These are phyloP conservation scores for Nasturtium officinale DNA, from an alignment of 345 rosid genomes.

Conservation along the genomic window DNA sequence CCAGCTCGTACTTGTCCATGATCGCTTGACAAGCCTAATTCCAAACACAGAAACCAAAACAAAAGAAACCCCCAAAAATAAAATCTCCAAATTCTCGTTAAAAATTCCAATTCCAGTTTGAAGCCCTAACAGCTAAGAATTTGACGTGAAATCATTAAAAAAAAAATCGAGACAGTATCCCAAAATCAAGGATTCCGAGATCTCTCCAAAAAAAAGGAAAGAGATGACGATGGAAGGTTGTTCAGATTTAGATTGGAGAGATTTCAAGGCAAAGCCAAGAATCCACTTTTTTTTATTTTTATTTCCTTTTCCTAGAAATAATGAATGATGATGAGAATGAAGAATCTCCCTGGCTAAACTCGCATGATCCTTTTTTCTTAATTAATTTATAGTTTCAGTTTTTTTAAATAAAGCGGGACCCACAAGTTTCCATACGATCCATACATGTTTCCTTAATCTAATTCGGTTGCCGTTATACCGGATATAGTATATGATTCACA, in stretches of 20 bases:
- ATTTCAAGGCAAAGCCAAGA: conserved; percentile 42
- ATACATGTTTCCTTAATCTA: conserved; percentile 8
- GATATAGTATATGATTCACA: background rate
- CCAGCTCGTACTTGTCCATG: conserved; percentile 86
- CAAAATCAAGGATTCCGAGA: conserved; percentile 34
- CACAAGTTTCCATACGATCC: conserved; percentile 29
- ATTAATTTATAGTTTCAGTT: background rate
- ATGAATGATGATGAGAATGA: conserved; percentile 25
- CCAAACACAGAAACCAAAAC: background rate
- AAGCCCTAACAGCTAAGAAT: conserved; percentile 27
- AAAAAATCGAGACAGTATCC: conserved; percentile 20
- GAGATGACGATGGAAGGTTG: conserved; percentile 31
- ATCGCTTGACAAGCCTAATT: conserved; percentile 21
- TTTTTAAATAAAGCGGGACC: conserved; percentile 19
- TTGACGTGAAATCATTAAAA: conserved; percentile 25
- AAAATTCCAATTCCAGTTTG: conserved; percentile 2
- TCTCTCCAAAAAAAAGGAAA: conserved; percentile 28
- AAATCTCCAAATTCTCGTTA: conserved; percentile 7
- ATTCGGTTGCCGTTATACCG: conserved; percentile 18
- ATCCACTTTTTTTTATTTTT: conserved; percentile 1
- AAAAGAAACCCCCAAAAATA: background rate
- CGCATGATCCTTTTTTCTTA: conserved; percentile 4
- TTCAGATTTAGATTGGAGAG: conserved; percentile 30
- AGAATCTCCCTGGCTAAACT: conserved; percentile 26
- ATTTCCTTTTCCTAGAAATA: background rate